These are phyloP conservation scores for Omphalea diandra DNA, from an alignment of 441 rosid genomes.

Conservation along the genomic window DNA sequence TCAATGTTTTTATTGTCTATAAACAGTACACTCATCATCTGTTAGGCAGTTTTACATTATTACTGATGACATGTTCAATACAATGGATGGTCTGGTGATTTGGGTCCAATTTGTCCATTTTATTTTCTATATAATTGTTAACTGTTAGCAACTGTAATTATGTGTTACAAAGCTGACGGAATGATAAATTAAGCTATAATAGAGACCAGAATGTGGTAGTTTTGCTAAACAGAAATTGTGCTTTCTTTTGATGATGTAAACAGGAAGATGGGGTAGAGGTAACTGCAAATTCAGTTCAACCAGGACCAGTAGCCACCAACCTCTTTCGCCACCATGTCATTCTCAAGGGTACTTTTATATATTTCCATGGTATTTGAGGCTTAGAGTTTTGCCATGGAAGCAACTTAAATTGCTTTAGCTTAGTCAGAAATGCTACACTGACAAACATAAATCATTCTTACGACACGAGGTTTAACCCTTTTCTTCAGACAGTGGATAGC, in stretches of 20 bases:
- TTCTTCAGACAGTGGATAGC: too few species aligned
- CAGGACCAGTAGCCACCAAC: constrained; percentile 44
- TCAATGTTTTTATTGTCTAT: not conserved
- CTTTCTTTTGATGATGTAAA: constrained; percentile 1
- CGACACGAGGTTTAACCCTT: too few species aligned
- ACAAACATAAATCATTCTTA: too few species aligned
- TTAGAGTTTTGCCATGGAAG: not conserved
- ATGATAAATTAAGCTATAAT: not conserved
- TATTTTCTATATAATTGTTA: not conserved
- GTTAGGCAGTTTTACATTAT: not conserved
- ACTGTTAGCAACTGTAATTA: not conserved
- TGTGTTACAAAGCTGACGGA: not conserved
- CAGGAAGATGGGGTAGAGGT: constrained; percentile 35
- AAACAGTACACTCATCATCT: not conserved
- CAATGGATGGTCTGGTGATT: not conserved
- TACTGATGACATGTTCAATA: not conserved
- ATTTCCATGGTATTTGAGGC: not conserved
- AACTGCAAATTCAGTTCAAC: constrained; percentile 49
- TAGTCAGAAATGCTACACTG: not conserved
- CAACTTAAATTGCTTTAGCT: not conserved
- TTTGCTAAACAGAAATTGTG: not conserved
- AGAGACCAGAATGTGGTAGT: not conserved
- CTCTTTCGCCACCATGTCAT: constrained; percentile 33
- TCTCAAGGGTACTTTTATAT: constrained; percentile 24
- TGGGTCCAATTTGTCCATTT: not conserved